phyloP scores from a whole-genome alignment of 2,329 filamentous ascomycete species.

The Phoma sp. region DNA sequence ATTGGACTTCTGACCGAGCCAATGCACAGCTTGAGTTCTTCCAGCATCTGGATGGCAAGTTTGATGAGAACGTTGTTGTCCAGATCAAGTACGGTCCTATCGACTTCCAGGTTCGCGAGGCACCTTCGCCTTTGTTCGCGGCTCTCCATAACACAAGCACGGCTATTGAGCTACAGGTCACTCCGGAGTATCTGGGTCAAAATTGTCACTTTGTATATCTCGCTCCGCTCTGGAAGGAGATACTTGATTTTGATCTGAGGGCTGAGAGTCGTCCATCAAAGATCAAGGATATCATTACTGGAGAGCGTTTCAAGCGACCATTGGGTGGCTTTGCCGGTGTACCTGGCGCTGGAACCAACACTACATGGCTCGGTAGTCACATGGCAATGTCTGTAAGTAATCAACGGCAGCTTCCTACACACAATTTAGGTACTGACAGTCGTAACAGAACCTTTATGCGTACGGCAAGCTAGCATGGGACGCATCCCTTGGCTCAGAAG shows the following conservation, averaged over 20 bases:
- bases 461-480: conserved; percentile 73
- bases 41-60: conserved; percentile 66
- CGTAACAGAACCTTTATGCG: conserved; percentile 70
- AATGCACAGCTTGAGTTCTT: conserved; percentile 74
- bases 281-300: conserved; percentile 66
- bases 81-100: conserved; percentile 79
- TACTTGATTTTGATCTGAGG: conserved; percentile 71
- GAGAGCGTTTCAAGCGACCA: conserved; percentile 62
- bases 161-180: conserved; percentile 70
- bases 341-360: conserved; percentile 69
- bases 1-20: conserved; percentile 72
- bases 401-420: not conserved
- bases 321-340: conserved; percentile 70
- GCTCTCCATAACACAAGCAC: conserved; percentile 55
- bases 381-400: conserved; percentile 61
- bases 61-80: conserved; percentile 72
- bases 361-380: conserved; percentile 72
- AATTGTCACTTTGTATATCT: conserved; percentile 73
- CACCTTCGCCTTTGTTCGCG: conserved; percentile 68
- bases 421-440: not conserved
- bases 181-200: conserved; percentile 74
- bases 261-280: conserved; percentile 62
- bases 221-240: conserved; percentile 70
- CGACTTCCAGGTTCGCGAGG: conserved; percentile 75
- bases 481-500: conserved; percentile 56